Base-by-base conservation (phyloP, 768 basidiomycete species). In the Pisolithus microcarpus region DNA sequence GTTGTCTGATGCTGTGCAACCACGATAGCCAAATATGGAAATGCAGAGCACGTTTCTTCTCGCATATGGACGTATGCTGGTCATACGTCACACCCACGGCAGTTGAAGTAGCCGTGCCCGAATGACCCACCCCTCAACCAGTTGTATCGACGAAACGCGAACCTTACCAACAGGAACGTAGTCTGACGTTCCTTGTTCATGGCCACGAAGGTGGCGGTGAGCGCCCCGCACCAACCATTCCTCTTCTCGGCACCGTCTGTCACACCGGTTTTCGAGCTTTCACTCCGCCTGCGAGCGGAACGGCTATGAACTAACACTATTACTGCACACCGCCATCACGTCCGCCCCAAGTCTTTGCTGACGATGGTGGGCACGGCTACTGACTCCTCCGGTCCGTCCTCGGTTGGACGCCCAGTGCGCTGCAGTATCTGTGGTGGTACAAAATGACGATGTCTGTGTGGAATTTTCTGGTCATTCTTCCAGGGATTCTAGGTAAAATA, bases 361-460 rank as follows among this genome's bases (percentile, higher is more conserved):
- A 47, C 48, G 30, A 56, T 56, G 59, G 57, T 53, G 54, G 40
- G 37, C 45, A 67, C 66, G 66, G 66, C 62, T 68, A 67, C 56
- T 68, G 30, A 37, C 48, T 51, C 49, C 57, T 58, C 66, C 66
- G 67, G 53, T 56, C 67, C 52, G 58, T 65, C 54, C 49, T 49
- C 56, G 57, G 50, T 43, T 57, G 34, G 26, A 24, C 30, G 18
- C 31, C 56, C 48, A 55, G 46, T 55, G 58, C 55, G 48, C 58
- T 62, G 36, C 52, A 31, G 43, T 52, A 26, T 56, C 38, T 54
- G 52, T 43, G 54, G 56, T 58, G 57, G 65, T 67, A 67, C 66
- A 67, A 66, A 67, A 69, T 60, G 62, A 68, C 55, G 56, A 64
- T 67, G 65, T 50, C 26, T 52, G 53, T 57, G 51, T 36, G 38